Conservation (phyloP, 2,329 filamentous ascomycete genomes). For the Thielaviopsis musarum region DNA sequence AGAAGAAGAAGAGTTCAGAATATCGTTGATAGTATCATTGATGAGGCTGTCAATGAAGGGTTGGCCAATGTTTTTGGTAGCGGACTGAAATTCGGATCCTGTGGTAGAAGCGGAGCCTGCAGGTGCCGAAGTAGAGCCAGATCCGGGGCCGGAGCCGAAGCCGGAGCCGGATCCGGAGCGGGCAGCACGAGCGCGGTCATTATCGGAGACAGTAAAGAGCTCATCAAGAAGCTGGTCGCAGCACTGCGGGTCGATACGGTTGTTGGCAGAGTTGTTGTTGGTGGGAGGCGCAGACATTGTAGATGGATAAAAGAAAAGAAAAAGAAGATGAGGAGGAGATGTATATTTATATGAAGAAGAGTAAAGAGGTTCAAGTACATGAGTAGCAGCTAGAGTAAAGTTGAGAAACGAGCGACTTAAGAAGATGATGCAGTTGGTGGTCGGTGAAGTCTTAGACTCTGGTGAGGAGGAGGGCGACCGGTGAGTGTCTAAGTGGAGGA, state of each 20-base stretch:
- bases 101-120: not conserved
- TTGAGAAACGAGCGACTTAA: not conserved
- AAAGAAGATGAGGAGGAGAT: not conserved
- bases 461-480: too few relatives aligned
- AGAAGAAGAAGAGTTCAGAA: not conserved
- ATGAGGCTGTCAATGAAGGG: constrained; percentile 9
- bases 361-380: not conserved
- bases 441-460: too few relatives aligned
- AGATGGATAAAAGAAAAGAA: not conserved
- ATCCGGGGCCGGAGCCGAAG: too few relatives aligned
- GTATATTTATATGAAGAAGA: not conserved
- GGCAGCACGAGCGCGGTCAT: not conserved
- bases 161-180: not conserved
- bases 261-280: not conserved
- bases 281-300: not conserved
- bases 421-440: not conserved
- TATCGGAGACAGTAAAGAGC: constrained; percentile 8
- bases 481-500: too few relatives aligned
- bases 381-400: not conserved
- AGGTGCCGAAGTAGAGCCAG: not conserved
- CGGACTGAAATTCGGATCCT: not conserved
- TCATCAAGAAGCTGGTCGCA: constrained; percentile 11
- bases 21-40: constrained; percentile 9
- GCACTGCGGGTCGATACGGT: constrained; percentile 8
- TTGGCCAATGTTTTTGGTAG: constrained; percentile 7